A percentile compares a stretch with the other conserved stretches of the same genome.
Evolutionary conservation across 352 stramenopile species (phyloP).

Genomic region (Pythium chondricola): DNA sequence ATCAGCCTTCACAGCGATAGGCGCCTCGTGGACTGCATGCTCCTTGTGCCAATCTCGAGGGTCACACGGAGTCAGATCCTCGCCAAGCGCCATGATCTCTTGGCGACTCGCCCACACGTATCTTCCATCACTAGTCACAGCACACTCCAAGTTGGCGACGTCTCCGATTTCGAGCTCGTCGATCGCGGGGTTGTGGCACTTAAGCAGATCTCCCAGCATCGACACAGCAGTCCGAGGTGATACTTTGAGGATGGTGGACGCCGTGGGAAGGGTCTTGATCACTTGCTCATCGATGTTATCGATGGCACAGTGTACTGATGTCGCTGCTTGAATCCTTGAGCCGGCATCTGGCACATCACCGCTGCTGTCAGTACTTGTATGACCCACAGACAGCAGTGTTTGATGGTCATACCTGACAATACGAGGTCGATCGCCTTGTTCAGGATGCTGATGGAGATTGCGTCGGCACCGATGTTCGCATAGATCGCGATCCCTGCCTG

Average conservation of each 20-base stretch:
- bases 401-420: not conserved
- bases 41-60: not conserved
- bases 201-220: constrained; percentile 7
- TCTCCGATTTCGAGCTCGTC: constrained; percentile 8
- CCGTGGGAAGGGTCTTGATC: not conserved
- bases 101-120: constrained; percentile 14
- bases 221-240: constrained; percentile 1
- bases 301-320: constrained; percentile 1
- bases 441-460: constrained; percentile 5
- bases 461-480: constrained; percentile 2
- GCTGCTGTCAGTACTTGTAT: not conserved
- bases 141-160: constrained; percentile 9
- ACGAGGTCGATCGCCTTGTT: not conserved
- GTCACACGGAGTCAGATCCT: constrained; percentile 8
- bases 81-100: constrained; percentile 10
- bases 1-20: not conserved
- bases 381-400: not conserved
- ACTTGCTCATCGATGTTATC: constrained; percentile 7
- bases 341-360: not conserved
- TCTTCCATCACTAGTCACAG: constrained; percentile 3
- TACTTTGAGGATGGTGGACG: not conserved
- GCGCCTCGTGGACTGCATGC: not conserved
- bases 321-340: not conserved
- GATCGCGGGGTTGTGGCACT: not conserved
- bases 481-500: constrained; percentile 6